Evolutionary conservation across 345 rosid species (phyloP), one percentile per base, ranked within the genome.

Genomic region (Mercurialis annua): DNA sequence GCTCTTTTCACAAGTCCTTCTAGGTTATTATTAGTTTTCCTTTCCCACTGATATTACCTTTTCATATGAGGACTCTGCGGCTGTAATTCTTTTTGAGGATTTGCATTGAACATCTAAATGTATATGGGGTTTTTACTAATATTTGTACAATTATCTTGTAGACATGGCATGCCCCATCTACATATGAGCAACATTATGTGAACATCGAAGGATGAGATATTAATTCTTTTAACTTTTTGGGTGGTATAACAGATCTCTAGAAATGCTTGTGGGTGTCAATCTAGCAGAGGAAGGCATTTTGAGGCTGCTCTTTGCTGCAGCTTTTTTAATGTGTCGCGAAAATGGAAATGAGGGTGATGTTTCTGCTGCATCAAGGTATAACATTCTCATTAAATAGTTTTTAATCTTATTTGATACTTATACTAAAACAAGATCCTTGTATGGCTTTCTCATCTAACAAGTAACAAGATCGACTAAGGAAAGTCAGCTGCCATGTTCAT

Each of bases 281-380:
- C 80, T 94, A 73, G 94, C 87, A 38, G 99, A 89, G 79, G 99
- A 91, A 80, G 99, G 96, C 67, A 81, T 94, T 81, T 77, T 94
- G 79, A 89, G 87, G 74, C 68, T 91, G 76, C 78, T 94, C 26
- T 87, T 91, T 73, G 84, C 90, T 75, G 86, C 87, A 14, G 85
- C 85, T 65, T 89, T 85, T 84, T 79, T 94, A 59, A 82, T 91
- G 89, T 81, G 80, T 74, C 80, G 69, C 31, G 81, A 73, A 80
- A 86, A 69, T 68, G 82, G 90, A 69, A 84, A 69, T 71, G 99
- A 94, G 74, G 82, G 69, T 74, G 96, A 91, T 54, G 64, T 85
- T 67, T 81, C 97, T 81, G 88, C 92, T 74, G 89, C 95, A 77
- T 84, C 87, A 63, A 91, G 91, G 99, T 94, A 78, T 79, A 75